Base-by-base conservation (phyloP, 2,329 filamentous ascomycete species). In the Pseudovirgaria hyperparasitica region DNA sequence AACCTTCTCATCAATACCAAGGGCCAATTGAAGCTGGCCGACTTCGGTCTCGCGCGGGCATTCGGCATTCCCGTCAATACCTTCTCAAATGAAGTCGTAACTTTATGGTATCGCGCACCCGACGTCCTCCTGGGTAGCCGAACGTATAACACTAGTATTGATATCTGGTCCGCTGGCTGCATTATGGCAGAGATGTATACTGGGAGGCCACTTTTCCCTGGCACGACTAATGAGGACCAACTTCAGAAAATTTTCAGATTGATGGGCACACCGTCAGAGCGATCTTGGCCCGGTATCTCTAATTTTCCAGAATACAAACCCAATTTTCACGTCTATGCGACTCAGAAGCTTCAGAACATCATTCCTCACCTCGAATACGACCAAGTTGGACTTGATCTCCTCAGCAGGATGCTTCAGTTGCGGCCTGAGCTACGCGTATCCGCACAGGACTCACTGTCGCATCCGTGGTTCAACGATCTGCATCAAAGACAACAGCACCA, bases 121-220 rank as follows among this genome's bases (percentile, higher is more conserved):
- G 90, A 98, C 45, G 90, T 98, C 24, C 70, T 98, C 27, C 70
- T 98, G 23, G 90, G 90, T 27, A 90, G 81, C 45, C 68, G 90
- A 39, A 96, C 90, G 13, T 98, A 98, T 63, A 98, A 93, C 59
- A 98, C 90, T n/a, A 92, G 84, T 58, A 96, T 98, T 54, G 90
- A 98, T 48, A 96, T 98, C 51, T 98, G 90, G 90, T 93, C 84
- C 5, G 90, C 90, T 5, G 90, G 90, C 30, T 98, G 90, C 56
- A 98, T 98, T 64, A 96, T 98, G 90, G 90, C 90, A 7, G 90
- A 98, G 59, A 94, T 98, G 85, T 96, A 92, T 56, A 94, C 87
- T 0, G 90, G 90, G 4, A 72, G 90, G 11, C 90, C 90, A 0
- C 69, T 98, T 5, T 98, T 98, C 61, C 90, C 90, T 0, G 90